These are phyloP conservation scores for Penicillium glabrum DNA, from an alignment of 2,329 filamentous ascomycete genomes.

Conservation along the genomic window DNA sequence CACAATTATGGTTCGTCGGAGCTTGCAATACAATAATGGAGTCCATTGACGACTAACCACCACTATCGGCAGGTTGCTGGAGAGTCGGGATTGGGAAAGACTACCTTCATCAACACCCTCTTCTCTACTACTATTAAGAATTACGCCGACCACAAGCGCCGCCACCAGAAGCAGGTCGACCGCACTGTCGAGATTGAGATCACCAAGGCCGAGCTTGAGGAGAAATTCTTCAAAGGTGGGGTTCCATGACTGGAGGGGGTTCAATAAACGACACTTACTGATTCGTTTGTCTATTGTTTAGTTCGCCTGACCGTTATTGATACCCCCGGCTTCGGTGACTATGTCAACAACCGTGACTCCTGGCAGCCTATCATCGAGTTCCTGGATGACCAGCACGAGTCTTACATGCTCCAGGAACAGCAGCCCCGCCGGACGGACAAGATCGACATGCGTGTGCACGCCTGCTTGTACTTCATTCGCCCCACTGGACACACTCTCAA, in stretches of 20 bases:
- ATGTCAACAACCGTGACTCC: conserved; percentile 99
- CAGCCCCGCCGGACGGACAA: conserved; percentile 97
- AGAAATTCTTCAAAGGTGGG: conserved; percentile 99
- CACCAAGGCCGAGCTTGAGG: conserved; percentile 98
- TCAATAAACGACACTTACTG: background rate
- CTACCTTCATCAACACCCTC: conserved; percentile 99
- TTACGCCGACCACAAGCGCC: conserved; percentile 99
- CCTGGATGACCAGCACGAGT: conserved; percentile 99
- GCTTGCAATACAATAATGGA: conserved; percentile 1
- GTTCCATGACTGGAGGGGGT: background rate
- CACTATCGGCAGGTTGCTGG: conserved; percentile 73
- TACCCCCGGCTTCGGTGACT: conserved; percentile 98
- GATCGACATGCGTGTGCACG: conserved; percentile 98
- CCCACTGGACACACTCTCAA: conserved; percentile 98
- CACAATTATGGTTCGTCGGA: conserved; percentile 85
- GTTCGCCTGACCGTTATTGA: conserved; percentile 98
- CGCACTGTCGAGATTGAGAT: conserved; percentile 99
- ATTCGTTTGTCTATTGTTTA: conserved; percentile 38
- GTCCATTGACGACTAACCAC: conserved; percentile 24
- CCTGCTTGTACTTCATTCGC: conserved; percentile 98
- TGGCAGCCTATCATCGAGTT: conserved; percentile 99
- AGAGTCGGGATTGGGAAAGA: conserved; percentile 98
- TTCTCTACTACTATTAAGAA: conserved; percentile 99
- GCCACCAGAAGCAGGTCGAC: conserved; percentile 98
- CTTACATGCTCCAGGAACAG: conserved; percentile 99